Evolutionary conservation across 1,284 basidiomycete genomes (phyloP).

Genomic region (Ustilago esculenta): DNA sequence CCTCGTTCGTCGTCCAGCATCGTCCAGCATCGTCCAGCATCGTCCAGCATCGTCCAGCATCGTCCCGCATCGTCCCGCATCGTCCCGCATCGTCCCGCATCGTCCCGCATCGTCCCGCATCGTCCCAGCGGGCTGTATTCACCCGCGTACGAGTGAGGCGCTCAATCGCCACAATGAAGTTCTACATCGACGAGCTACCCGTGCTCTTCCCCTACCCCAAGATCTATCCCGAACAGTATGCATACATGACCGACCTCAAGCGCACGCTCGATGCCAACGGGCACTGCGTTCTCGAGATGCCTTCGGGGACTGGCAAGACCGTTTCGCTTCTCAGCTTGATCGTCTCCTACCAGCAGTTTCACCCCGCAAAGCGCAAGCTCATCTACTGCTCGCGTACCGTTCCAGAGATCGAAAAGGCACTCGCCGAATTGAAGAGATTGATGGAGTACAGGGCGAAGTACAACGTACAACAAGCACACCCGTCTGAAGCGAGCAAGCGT

Average conservation of each 20-base stretch:
- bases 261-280: slow-evolving; percentile 90
- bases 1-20: no score
- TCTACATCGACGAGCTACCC: slow-evolving; percentile 87
- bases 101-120: not conserved
- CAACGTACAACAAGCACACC: slow-evolving; percentile 69
- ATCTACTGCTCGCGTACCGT: slow-evolving; percentile 99
- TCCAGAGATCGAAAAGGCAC: slow-evolving; percentile 99
- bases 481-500: slow-evolving; percentile 77
- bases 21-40: no score
- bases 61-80: no score
- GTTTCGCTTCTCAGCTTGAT: slow-evolving; percentile 95
- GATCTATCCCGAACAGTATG: slow-evolving; percentile 85
- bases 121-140: no score
- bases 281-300: slow-evolving; percentile 99
- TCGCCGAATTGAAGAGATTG: slow-evolving; percentile 91
- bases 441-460: slow-evolving; percentile 81
- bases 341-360: slow-evolving; percentile 96
- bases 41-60: no score
- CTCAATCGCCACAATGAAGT: slow-evolving; percentile 77
- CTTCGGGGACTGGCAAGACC: slow-evolving; percentile 98
- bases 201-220: slow-evolving; percentile 68
- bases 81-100: no score
- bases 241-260: slow-evolving; percentile 98
- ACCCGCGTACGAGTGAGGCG: no score
- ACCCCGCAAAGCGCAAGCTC: slow-evolving; percentile 89